A percentile compares a stretch with the other conserved stretches of the same genome.
phyloP scores from a whole-genome alignment of 2,329 filamentous ascomycete species.

The Tolypocladium cylindrosporum region DNA sequence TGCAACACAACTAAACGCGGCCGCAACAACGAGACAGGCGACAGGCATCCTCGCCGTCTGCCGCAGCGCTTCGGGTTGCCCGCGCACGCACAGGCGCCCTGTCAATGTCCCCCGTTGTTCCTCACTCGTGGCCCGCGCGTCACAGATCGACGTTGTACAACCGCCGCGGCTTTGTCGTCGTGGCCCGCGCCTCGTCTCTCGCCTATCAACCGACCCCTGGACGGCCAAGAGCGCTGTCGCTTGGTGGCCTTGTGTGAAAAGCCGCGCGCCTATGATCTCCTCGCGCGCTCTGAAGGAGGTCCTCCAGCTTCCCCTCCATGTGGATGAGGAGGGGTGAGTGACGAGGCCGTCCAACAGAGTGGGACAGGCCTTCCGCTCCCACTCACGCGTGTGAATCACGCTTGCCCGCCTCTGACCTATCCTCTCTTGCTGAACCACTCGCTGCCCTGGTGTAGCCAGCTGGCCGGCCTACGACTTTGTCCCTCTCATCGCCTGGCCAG shows the following conservation, averaged over 20 bases:
- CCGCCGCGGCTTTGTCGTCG: slow-evolving; percentile 2
- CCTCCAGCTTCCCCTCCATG: neutral
- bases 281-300: neutral
- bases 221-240: neutral
- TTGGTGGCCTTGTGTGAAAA: neutral
- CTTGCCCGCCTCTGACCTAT: neutral
- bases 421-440: neutral
- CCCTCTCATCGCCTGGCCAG: neutral
- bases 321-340: neutral
- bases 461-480: neutral
- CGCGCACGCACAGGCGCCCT: neutral
- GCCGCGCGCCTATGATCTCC: neutral
- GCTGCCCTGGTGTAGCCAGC: neutral
- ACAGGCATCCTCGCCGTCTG: neutral
- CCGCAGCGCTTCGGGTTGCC: neutral
- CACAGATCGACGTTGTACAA: slow-evolving; percentile 11
- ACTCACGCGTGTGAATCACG: neutral
- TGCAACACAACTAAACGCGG: neutral
- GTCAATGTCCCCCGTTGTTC: slow-evolving; percentile 1
- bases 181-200: neutral
- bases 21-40: neutral
- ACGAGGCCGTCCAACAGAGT: neutral
- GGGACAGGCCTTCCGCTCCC: neutral
- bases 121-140: slow-evolving; percentile 5
- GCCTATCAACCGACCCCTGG: neutral